Conservation (phyloP, 345 rosid genomes). For the Cardiospermum halicacabum region DNA sequence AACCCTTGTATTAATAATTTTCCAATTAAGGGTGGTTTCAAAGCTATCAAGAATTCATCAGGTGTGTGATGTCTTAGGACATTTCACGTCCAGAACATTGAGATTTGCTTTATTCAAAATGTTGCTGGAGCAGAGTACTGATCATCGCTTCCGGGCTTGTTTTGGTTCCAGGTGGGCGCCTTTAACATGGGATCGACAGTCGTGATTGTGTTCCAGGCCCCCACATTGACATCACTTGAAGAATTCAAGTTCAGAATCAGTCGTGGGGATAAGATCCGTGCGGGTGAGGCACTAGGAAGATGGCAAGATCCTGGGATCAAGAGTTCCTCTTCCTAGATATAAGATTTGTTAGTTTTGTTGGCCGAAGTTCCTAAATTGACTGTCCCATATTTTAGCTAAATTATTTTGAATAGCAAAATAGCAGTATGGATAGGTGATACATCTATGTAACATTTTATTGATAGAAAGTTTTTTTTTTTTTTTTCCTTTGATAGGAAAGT, state of each 20-base stretch:
- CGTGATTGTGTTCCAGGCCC: slow-evolving; percentile 90
- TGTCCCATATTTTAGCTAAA: too few relatives aligned
- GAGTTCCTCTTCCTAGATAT: background rate
- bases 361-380: too few relatives aligned
- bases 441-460: too few relatives aligned
- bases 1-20: too few relatives aligned
- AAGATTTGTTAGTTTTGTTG: background rate
- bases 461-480: too few relatives aligned
- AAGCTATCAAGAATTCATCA: background rate
- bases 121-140: background rate
- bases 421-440: too few relatives aligned
- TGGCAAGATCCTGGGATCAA: slow-evolving; percentile 36
- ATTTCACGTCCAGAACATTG: background rate
- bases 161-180: slow-evolving; percentile 54
- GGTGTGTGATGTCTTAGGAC: background rate
- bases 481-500: too few relatives aligned
- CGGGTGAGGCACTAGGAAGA: slow-evolving; percentile 75
- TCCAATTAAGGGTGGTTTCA: background rate
- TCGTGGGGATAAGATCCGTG: slow-evolving; percentile 64
- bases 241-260: slow-evolving; percentile 56
- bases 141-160: background rate
- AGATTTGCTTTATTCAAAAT: background rate
- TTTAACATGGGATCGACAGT: slow-evolving; percentile 96
- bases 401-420: too few relatives aligned
- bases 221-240: slow-evolving; percentile 35